phyloP scores from a whole-genome alignment of 345 rosid species.

The Raphanus sativus region DNA sequence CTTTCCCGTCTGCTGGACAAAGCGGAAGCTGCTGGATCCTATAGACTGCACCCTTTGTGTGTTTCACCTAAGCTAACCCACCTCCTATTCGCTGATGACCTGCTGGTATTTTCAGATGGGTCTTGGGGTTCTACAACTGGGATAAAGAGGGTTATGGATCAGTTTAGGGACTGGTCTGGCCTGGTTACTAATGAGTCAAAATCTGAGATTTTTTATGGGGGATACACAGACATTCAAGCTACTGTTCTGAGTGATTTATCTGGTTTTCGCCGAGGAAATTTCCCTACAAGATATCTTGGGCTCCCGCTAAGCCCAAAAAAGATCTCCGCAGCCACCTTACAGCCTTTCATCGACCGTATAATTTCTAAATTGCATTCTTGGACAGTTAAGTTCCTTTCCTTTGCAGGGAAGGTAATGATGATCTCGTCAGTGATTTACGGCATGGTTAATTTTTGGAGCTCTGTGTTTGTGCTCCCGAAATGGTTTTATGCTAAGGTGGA shows the following conservation, averaged over 20 bases:
- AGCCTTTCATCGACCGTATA: background rate
- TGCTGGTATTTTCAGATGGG: too few relatives aligned
- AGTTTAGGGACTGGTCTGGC: too few relatives aligned
- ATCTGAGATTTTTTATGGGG: too few relatives aligned
- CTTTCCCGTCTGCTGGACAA: background rate
- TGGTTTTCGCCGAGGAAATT: too few relatives aligned
- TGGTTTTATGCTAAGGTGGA: background rate
- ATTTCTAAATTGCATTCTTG: background rate
- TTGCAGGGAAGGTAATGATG: background rate
- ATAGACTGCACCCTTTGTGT: background rate
- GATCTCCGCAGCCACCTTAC: too few relatives aligned
- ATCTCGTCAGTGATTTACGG: background rate
- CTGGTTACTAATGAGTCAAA: too few relatives aligned
- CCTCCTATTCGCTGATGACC: background rate
- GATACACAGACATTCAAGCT: too few relatives aligned
- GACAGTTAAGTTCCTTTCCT: background rate
- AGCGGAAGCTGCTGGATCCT: background rate
- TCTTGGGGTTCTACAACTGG: too few relatives aligned
- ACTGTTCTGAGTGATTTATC: too few relatives aligned
- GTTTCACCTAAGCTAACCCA: background rate
- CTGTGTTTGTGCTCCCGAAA: background rate
- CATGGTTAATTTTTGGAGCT: background rate
- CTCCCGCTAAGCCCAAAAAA: too few relatives aligned
- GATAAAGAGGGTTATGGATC: too few relatives aligned
- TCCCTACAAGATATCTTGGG: too few relatives aligned